Percentiles rank a stretch among this genome's conserved stretches.
Conservation (phyloP, 345 rosid genomes). For the Zanthoxylum bungeanum region DNA sequence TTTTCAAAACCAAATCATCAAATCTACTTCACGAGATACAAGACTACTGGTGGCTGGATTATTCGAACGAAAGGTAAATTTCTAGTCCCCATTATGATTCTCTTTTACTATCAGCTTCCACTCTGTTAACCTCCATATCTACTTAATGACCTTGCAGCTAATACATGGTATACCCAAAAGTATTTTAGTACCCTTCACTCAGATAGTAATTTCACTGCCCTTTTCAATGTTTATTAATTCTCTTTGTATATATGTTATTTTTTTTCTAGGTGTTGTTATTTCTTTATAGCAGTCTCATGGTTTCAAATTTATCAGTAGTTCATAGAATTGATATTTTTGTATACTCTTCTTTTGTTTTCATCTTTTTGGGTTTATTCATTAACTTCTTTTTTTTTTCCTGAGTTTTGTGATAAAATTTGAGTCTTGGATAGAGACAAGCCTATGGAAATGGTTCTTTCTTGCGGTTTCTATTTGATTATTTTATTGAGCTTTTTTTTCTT, state of each 20-base stretch:
- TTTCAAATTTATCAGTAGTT: constrained; percentile 22
- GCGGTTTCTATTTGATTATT: constrained; percentile 18
- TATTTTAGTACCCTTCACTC: no score
- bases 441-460: constrained; percentile 55
- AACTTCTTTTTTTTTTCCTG: constrained; percentile 15
- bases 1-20: no score
- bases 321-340: constrained; percentile 9
- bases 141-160: no score
- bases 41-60: no score
- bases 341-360: constrained; percentile 34
- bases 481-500: constrained; percentile 16
- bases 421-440: constrained; percentile 45
- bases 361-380: constrained; percentile 52
- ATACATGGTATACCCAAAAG: no score
- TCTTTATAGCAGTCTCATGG: constrained; percentile 23
- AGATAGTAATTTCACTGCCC: constrained; percentile 83
- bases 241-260: constrained; percentile 48
- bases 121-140: no score
- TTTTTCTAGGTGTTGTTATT: constrained; percentile 35
- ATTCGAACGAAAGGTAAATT: no score
- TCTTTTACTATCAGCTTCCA: no score
- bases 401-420: constrained; percentile 28
- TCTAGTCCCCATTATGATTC: no score
- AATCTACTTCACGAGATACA: no score
- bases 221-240: constrained; percentile 95